Evolutionary conservation across 805 yeast genomes (phyloP).

Genomic region (Saturnispora saitoi): DNA sequence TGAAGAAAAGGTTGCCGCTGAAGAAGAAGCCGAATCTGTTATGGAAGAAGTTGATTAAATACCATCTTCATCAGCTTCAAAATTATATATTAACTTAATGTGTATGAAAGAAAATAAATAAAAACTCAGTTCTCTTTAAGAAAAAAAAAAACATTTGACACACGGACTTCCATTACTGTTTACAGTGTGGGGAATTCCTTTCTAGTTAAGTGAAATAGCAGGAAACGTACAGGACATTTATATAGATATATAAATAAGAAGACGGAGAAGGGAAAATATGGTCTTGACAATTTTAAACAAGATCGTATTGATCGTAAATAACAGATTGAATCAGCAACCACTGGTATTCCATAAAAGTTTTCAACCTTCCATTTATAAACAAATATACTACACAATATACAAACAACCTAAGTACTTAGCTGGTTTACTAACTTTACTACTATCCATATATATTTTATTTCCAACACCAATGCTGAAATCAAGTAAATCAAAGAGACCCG

Average conservation of each 20-base stretch:
- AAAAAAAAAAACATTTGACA: neutral
- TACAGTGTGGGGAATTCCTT: neutral
- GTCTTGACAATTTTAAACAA: neutral
- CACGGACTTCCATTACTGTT: neutral
- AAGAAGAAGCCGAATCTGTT: slow-evolving; percentile 69
- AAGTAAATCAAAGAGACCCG: slow-evolving; percentile 44
- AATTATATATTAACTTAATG: neutral
- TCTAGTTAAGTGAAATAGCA: too few relatives aligned
- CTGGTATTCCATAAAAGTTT: neutral
- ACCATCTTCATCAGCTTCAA: neutral
- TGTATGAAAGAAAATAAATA: neutral
- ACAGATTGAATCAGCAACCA: neutral
- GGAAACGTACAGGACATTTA: too few relatives aligned
- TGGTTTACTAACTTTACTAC: neutral
- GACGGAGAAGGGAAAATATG: neutral
- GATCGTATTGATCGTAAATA: neutral
- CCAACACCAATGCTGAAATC: neutral
- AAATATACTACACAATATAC: neutral
- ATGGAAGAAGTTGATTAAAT: slow-evolving; percentile 97
- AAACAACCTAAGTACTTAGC: neutral
- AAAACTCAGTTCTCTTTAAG: neutral
- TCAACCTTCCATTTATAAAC: neutral
- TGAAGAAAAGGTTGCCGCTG: slow-evolving; percentile 29
- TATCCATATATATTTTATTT: neutral
- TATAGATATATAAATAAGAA: neutral